Base-by-base conservation (phyloP, 1,284 basidiomycete genomes). In the Xerocomus nothofagi region DNA sequence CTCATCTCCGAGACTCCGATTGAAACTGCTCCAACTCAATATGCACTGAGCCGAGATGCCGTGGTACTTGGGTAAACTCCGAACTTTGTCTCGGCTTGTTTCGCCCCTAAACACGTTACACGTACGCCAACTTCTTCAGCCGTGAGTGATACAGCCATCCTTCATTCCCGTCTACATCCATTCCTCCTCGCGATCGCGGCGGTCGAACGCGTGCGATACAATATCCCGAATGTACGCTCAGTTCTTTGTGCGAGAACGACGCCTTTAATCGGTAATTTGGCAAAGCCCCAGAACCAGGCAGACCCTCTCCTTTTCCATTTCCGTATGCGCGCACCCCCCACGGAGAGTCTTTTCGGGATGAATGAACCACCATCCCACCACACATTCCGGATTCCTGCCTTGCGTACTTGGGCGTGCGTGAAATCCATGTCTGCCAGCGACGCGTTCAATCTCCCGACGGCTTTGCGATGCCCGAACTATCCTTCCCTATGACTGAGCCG, bases 181-280 rank as follows among this genome's bases (percentile, higher is more conserved):
- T 65, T 24, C 27, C 53, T 37, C 57, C 56, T 5, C 43, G 9
- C 30, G 10, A 6, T 12, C 31, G 31, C 10, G 46, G 48, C 37
- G 56, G 21, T 34, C 77, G 75, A 33, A 94, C 78, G 65, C 95
- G 92, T 21, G 89, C 88, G 18, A 94, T 91, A 62, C 98, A 98
- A 65, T 98, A 95, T 0, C 94, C 95, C 0, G 91, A 94, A 67
- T 96, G 93, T 18, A 95, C 91, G 0, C 91, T 93, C 0, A 93
- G 91, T 0, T 95, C 96, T 62, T 98, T 98, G 76, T 99, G 96
- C 49, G 93, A 98, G 62, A 99, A 86, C 73, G 98, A 98, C 9
- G 90, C 91, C 68, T 93, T 92, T 27, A 98, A 79, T 33, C 74
- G 74, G 73, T 93, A 98, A 15, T 70, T 71, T 1, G 95, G 95